Conservation (phyloP, 1,284 basidiomycete genomes). For the Cryptococcus hybrid region DNA sequence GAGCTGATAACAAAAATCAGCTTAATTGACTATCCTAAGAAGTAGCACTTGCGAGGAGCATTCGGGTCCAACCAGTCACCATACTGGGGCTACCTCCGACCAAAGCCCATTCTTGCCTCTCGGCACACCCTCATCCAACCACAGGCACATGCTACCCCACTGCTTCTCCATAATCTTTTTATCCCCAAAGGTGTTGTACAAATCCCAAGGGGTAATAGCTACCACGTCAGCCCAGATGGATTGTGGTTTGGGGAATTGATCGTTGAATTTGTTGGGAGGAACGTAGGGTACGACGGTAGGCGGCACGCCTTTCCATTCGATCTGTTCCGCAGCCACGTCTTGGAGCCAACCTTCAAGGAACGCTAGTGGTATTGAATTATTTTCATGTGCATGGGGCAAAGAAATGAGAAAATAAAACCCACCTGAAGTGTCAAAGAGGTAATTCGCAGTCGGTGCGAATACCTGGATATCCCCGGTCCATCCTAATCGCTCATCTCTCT, state of each 20-base stretch:
- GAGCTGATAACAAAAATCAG: conserved; percentile 1
- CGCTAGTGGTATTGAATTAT: not conserved
- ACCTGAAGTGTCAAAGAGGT: conserved; percentile 32
- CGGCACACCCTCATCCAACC: conserved; percentile 36
- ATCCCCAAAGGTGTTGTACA: conserved; percentile 31
- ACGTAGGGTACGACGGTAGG: conserved; percentile 33
- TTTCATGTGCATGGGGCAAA: not conserved
- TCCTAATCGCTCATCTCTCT: conserved; percentile 43
- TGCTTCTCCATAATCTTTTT: conserved; percentile 18
- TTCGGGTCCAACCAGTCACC: conserved; percentile 42
- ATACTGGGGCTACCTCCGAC: conserved; percentile 15
- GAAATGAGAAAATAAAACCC: not conserved
- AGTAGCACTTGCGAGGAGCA: conserved; percentile 20
- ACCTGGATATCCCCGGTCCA: conserved; percentile 45
- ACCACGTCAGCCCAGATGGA: conserved; percentile 35
- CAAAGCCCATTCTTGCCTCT: conserved; percentile 23
- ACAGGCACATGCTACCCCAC: conserved; percentile 30
- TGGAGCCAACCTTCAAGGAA: conserved; percentile 26
- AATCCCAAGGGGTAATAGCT: conserved; percentile 28
- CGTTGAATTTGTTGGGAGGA: conserved; percentile 8
- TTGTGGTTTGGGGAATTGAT: conserved; percentile 8
- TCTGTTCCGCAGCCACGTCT: conserved; percentile 31
- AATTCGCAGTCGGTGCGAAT: conserved; percentile 35
- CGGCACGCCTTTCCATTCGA: conserved; percentile 15
- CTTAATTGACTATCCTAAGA: not conserved